phyloP scores from a whole-genome alignment of 2,329 filamentous ascomycete genomes.

The Helminthosporium solani region DNA sequence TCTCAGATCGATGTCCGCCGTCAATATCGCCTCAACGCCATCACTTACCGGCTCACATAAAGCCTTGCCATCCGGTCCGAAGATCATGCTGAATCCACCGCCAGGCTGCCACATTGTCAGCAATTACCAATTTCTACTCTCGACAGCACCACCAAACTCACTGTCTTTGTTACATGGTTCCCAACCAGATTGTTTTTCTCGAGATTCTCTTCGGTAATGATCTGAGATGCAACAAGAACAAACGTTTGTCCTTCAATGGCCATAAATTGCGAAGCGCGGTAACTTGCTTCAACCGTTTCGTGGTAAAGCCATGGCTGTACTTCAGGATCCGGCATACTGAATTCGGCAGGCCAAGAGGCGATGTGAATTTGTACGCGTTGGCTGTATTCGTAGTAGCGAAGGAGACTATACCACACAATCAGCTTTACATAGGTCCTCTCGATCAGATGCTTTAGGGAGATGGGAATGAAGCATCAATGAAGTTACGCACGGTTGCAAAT shows the following conservation, averaged over 20 bases:
- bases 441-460: not conserved
- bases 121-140: not conserved
- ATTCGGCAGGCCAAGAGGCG: constrained; percentile 24
- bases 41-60: constrained; percentile 26
- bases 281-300: constrained; percentile 16
- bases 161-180: constrained; percentile 32
- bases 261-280: constrained; percentile 43
- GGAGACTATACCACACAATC: constrained; percentile 7
- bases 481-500: constrained; percentile 20
- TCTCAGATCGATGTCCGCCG: constrained; percentile 42
- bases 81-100: constrained; percentile 37
- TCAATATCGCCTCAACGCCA: constrained; percentile 40
- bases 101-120: constrained; percentile 9
- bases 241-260: constrained; percentile 49
- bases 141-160: constrained; percentile 1
- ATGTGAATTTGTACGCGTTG: constrained; percentile 29
- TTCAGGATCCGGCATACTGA: constrained; percentile 16
- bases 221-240: constrained; percentile 45
- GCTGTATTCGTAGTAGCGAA: constrained; percentile 24
- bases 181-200: constrained; percentile 44
- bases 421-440: not conserved
- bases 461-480: not conserved
- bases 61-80: constrained; percentile 31
- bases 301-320: constrained; percentile 20
- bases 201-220: constrained; percentile 45